Percentiles rank a stretch among this genome's conserved stretches.
These are phyloP conservation scores for Paramecium sexaurelia DNA, from an alignment of 73 alveolate genomes.

Conservation along the genomic window DNA sequence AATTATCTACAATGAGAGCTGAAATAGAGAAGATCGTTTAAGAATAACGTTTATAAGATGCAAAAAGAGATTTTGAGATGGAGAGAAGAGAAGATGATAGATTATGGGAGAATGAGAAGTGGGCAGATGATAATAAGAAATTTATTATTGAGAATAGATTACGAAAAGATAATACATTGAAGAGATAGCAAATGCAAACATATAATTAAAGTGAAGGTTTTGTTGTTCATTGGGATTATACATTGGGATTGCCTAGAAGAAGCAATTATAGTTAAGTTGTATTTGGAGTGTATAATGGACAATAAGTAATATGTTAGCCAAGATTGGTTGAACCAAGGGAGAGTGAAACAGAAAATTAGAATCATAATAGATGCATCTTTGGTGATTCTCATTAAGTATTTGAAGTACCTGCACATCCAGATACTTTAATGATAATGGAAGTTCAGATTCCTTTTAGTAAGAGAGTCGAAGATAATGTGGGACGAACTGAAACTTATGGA, in stretches of 20 bases:
- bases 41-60: constrained; percentile 83
- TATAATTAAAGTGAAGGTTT: constrained; percentile 74
- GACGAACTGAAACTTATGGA: constrained; percentile 75
- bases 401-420: constrained; percentile 81
- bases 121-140: constrained; percentile 87
- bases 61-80: constrained; percentile 83
- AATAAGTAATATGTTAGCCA: constrained; percentile 81
- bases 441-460: constrained; percentile 80
- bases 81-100: constrained; percentile 81
- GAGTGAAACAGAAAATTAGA: constrained; percentile 76
- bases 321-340: constrained; percentile 83
- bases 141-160: constrained; percentile 80
- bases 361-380: constrained; percentile 73
- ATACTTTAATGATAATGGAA: constrained; percentile 78
- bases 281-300: constrained; percentile 87
- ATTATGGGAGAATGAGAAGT: constrained; percentile 80
- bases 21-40: constrained; percentile 88
- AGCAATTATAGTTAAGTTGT: constrained; percentile 74
- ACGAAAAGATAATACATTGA: constrained; percentile 61
- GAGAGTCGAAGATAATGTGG: constrained; percentile 65
- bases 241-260: constrained; percentile 79
- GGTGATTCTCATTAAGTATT: constrained; percentile 70
- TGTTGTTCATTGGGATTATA: constrained; percentile 85
- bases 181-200: constrained; percentile 6
- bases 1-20: constrained; percentile 80